Conservation (phyloP, 2,329 filamentous ascomycete species). For the Orbilia blumenaviensis region DNA sequence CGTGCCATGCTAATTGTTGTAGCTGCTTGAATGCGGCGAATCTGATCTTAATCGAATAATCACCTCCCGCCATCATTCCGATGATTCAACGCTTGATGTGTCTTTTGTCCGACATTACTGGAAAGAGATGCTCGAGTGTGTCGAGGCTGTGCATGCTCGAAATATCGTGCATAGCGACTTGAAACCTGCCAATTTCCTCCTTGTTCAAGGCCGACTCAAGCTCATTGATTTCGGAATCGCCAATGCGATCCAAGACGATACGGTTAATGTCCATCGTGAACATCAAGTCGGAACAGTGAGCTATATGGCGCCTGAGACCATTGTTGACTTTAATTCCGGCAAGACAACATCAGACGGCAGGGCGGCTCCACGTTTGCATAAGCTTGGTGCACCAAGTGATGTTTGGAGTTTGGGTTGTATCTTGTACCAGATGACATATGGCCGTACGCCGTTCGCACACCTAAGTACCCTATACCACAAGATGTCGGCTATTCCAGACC, state of each 20-base stretch:
- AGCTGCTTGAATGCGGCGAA: constrained; percentile 98
- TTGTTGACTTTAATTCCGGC: constrained; percentile 81
- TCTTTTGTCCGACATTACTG: constrained; percentile 97
- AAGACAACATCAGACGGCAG: constrained; percentile 64
- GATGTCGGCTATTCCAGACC: constrained; percentile 86
- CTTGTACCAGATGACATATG: constrained; percentile 97
- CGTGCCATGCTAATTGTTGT: constrained; percentile 11
- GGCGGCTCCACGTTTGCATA: constrained; percentile 71
- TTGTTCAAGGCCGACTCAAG: constrained; percentile 89
- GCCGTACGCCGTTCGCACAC: constrained; percentile 92
- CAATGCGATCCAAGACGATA: constrained; percentile 96
- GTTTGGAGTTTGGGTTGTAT: constrained; percentile 97
- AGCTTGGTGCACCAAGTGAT: constrained; percentile 93
- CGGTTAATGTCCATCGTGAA: constrained; percentile 96
- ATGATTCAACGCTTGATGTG: constrained; percentile 80
- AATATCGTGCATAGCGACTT: constrained; percentile 97
- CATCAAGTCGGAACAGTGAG: constrained; percentile 95
- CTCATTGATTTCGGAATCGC: constrained; percentile 99
- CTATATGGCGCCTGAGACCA: constrained; percentile 96
- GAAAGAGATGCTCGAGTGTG: constrained; percentile 98
- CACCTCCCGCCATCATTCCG: constrained; percentile 74
- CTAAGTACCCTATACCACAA: constrained; percentile 86
- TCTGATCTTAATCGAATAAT: constrained; percentile 89
- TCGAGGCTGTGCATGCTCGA: constrained; percentile 84
- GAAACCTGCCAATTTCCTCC: constrained; percentile 95